Conservation (phyloP, 306 rosid genomes). For the Sindora glabra region DNA sequence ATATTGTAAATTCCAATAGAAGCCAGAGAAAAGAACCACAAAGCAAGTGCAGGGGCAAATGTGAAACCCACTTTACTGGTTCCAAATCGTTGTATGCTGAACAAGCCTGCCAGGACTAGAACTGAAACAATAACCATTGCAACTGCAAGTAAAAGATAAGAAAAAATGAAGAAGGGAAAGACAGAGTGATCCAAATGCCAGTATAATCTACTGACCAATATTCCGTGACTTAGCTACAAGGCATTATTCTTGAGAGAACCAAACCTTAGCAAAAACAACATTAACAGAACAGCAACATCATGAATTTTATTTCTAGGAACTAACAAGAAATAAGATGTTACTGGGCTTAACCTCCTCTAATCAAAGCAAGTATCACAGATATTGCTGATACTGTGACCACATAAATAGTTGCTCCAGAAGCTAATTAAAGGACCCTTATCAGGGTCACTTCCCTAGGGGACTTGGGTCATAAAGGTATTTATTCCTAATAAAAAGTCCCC, state of each 20-base stretch:
- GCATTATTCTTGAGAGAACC: neutral
- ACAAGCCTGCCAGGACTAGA: constrained; percentile 56
- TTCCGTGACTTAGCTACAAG: constrained; percentile 1
- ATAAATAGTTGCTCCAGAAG: neutral
- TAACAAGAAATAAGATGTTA: neutral
- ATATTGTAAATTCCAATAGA: constrained; percentile 79
- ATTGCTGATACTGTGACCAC: neutral
- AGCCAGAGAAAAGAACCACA: constrained; percentile 91
- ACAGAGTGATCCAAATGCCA: neutral
- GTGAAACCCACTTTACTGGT: constrained; percentile 83
- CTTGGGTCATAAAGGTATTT: neutral
- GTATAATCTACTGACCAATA: neutral
- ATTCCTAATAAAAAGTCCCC: neutral
- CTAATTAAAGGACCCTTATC: neutral
- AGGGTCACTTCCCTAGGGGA: neutral
- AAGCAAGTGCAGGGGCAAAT: constrained; percentile 79
- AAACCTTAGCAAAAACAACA: neutral
- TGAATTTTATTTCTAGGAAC: neutral
- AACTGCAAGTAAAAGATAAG: constrained; percentile 40
- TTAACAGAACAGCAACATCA: neutral
- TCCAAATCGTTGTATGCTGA: constrained; percentile 85
- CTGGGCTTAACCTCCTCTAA: neutral
- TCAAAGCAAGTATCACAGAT: neutral
- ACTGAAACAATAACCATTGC: constrained; percentile 62
- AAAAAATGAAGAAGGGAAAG: neutral